These are phyloP conservation scores for Taphrina pruni DNA, from an alignment of 1,139 yeast genomes.

Conservation along the genomic window DNA sequence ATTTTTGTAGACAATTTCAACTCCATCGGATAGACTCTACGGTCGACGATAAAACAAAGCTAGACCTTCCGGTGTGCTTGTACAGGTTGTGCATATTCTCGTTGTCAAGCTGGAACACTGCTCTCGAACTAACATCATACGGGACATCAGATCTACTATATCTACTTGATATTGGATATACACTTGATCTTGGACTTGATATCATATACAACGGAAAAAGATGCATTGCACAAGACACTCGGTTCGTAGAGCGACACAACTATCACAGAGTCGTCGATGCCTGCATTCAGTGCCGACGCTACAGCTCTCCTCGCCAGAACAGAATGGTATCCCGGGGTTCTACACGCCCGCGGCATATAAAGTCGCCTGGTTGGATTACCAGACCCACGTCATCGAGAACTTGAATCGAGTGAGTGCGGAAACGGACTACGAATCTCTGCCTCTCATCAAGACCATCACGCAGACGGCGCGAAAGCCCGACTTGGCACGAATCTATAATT, in stretches of 20 bases:
- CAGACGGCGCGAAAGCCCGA: slow-evolving; percentile 74
- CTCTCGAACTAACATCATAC: no score
- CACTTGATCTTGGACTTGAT: no score
- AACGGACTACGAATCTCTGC: slow-evolving; percentile 45
- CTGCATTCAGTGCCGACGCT: slow-evolving; percentile 33
- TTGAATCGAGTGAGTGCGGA: slow-evolving; percentile 32
- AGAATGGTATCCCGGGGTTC: slow-evolving; percentile 61
- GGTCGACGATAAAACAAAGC: no score
- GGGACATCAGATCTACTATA: no score
- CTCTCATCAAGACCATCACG: slow-evolving; percentile 63
- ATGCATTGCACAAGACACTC: slow-evolving; percentile 15
- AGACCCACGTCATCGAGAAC: slow-evolving; percentile 61
- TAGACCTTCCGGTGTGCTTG: no score
- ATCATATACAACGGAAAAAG: background rate
- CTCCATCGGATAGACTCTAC: no score
- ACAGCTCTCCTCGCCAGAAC: slow-evolving; percentile 16
- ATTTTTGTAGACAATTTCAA: background rate
- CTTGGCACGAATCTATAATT: slow-evolving; percentile 75
- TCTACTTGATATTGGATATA: no score
- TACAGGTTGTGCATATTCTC: no score
- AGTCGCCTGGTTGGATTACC: slow-evolving; percentile 82
- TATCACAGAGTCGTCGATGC: slow-evolving; percentile 2
- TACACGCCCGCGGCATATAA: slow-evolving; percentile 72
- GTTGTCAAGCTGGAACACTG: no score
- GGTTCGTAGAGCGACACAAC: background rate